Conservation (phyloP, 176 grass and related monocot species). For the Eleusine coracana region DNA sequence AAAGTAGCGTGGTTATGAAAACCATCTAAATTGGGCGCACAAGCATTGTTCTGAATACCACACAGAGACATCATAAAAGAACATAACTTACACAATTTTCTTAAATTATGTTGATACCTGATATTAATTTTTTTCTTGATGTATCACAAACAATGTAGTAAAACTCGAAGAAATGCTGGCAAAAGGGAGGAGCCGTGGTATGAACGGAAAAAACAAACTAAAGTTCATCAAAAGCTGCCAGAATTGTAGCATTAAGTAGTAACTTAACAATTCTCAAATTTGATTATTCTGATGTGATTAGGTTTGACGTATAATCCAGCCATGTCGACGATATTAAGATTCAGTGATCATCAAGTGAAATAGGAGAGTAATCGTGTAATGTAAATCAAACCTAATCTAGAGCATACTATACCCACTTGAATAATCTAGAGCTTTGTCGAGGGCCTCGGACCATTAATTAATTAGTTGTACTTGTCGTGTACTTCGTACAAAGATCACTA, state of each 20-base stretch:
- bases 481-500: slow-evolving; percentile 31
- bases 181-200: background rate
- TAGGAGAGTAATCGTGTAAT: slow-evolving; percentile 12
- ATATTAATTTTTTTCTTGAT: background rate
- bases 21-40: slow-evolving; percentile 15
- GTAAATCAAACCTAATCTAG: slow-evolving; percentile 25
- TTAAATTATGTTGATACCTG: background rate
- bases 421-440: slow-evolving; percentile 21
- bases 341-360: slow-evolving; percentile 5
- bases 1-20: background rate
- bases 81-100: too few relatives aligned
- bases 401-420: slow-evolving; percentile 22
- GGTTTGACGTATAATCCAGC: background rate
- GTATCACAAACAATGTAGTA: background rate
- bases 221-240: background rate
- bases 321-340: background rate
- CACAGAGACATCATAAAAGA: too few relatives aligned
- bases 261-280: background rate
- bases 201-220: background rate
- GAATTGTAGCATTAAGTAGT: too few relatives aligned
- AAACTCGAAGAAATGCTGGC: background rate
- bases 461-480: slow-evolving; percentile 28
- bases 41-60: background rate
- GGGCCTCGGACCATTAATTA: slow-evolving; percentile 14
- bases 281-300: too few relatives aligned